phyloP scores from a whole-genome alignment of 106 monocot genomes.

The Phalaenopsis aphrodite region DNA sequence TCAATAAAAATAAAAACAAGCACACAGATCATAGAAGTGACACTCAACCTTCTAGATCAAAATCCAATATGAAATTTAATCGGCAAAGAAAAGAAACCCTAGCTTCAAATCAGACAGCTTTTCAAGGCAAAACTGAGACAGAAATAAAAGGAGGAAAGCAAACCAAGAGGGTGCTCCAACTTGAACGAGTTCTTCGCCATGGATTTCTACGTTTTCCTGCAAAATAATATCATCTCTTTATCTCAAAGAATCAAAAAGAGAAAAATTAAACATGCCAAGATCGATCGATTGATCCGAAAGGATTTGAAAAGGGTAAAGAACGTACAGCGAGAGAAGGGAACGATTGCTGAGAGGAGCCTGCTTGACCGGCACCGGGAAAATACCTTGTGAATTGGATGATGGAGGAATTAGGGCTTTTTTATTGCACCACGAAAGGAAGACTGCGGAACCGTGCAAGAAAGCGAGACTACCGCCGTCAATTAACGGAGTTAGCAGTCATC shows the following conservation, averaged over 20 bases:
- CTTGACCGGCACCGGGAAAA: neutral
- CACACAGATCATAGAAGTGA: neutral
- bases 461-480: neutral
- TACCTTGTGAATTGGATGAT: neutral
- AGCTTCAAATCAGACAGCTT: neutral
- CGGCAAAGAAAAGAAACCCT: neutral
- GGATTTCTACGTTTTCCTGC: constrained; percentile 9
- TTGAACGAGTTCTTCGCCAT: constrained; percentile 16
- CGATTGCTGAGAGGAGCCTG: neutral
- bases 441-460: neutral
- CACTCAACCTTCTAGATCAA: neutral
- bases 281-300: constrained; percentile 3
- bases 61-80: neutral
- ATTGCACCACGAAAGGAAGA: neutral
- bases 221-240: neutral
- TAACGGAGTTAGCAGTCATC: neutral
- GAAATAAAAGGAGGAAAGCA: neutral
- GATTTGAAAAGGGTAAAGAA: neutral
- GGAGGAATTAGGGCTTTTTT: neutral
- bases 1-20: no score
- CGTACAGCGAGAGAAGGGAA: neutral
- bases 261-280: neutral
- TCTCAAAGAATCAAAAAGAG: neutral
- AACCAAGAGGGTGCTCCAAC: constrained; percentile 27
- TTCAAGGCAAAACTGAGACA: neutral